Evolutionary conservation across 805 yeast genomes (phyloP).

Genomic region (Komagataella ulmi): DNA sequence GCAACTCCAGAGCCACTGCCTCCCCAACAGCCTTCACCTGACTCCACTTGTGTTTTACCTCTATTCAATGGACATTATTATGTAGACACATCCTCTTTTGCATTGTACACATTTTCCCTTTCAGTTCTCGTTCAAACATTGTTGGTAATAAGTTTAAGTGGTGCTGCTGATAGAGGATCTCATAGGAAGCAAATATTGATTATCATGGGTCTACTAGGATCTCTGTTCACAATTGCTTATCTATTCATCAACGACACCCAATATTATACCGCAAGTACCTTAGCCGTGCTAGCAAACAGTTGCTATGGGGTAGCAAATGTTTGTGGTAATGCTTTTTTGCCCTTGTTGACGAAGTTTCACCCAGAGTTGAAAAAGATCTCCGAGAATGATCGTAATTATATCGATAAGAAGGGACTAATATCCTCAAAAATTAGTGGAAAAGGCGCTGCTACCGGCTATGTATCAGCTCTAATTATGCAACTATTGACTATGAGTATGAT

Average conservation of each 20-base stretch:
- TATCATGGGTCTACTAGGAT: constrained; percentile 46
- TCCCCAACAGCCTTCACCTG: constrained; percentile 7
- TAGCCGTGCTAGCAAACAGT: constrained; percentile 52
- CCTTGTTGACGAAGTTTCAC: constrained; percentile 39
- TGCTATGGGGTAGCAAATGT: constrained; percentile 71
- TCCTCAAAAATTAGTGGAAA: constrained; percentile 46
- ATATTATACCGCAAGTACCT: constrained; percentile 34
- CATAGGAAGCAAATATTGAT: constrained; percentile 45
- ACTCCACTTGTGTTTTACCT: constrained; percentile 18
- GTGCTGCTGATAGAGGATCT: constrained; percentile 53
- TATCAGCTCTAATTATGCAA: constrained; percentile 59
- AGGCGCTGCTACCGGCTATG: constrained; percentile 62
- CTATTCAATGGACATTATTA: constrained; percentile 18
- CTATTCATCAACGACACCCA: constrained; percentile 22
- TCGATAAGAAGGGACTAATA: constrained; percentile 18
- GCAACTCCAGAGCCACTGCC: constrained; percentile 20
- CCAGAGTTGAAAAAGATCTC: constrained; percentile 5
- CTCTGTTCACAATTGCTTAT: constrained; percentile 35
- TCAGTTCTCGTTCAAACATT: constrained; percentile 65
- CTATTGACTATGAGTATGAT: constrained; percentile 36
- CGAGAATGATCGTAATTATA: background rate
- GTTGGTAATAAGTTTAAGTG: constrained; percentile 59
- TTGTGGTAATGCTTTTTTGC: constrained; percentile 65
- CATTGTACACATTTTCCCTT: constrained; percentile 58
- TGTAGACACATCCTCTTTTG: constrained; percentile 63